A percentile compares a stretch with the other conserved stretches of the same genome.
Conservation (phyloP, 2,329 filamentous ascomycete species). For the Tolypocladium ovalisporum region DNA sequence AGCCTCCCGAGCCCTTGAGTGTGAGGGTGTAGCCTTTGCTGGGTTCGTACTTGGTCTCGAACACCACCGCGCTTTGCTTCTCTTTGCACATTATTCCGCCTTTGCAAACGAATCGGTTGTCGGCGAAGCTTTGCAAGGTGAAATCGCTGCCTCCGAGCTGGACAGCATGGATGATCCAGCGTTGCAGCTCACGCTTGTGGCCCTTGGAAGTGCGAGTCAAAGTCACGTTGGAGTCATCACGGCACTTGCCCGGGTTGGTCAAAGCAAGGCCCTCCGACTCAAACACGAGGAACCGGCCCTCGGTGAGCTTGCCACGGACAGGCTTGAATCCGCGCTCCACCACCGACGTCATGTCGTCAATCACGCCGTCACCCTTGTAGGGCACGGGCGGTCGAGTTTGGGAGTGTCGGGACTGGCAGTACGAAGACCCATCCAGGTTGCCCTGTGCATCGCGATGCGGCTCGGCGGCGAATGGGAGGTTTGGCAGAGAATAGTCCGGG, state of each 20-base stretch:
- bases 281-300: conserved; percentile 43
- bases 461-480: conserved; percentile 29
- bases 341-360: conserved; percentile 23
- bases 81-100: conserved; percentile 2
- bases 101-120: conserved; percentile 10
- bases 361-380: conserved; percentile 26
- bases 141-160: conserved; percentile 14
- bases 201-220: conserved; percentile 13
- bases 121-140: conserved; percentile 11
- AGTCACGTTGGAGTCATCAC: conserved; percentile 7
- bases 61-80: conserved; percentile 5
- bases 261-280: conserved; percentile 35
- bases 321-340: conserved; percentile 45
- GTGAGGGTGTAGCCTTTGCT: conserved; percentile 10
- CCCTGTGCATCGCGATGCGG: conserved; percentile 31
- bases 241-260: background rate
- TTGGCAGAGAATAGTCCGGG: conserved; percentile 36
- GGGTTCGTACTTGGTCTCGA: conserved; percentile 7
- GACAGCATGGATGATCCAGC: conserved; percentile 37
- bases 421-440: conserved; percentile 32
- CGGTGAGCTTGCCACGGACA: conserved; percentile 38
- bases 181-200: conserved; percentile 19
- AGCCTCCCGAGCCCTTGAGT: conserved; percentile 2
- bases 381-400: conserved; percentile 32
- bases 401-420: conserved; percentile 28